Conservation (phyloP, 192 early-diverging fungal genomes). For the Coemansia sp. region DNA sequence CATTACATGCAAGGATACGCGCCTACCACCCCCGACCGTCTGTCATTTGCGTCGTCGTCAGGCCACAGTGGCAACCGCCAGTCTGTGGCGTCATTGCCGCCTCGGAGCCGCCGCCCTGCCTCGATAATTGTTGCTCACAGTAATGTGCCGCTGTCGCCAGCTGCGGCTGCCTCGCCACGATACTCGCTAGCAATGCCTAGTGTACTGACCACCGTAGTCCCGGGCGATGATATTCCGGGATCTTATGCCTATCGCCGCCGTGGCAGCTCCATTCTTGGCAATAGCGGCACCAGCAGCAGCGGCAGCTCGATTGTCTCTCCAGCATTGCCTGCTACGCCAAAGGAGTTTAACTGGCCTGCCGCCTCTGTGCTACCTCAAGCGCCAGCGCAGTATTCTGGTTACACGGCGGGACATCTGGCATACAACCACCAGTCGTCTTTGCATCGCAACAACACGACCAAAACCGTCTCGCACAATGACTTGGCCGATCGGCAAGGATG, state of each 20-base stretch:
- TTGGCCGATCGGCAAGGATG: slow-evolving; percentile 15
- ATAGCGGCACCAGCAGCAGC: slow-evolving; percentile 32
- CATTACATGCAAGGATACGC: slow-evolving; percentile 6
- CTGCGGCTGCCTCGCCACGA: slow-evolving; percentile 2
- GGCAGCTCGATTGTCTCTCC: slow-evolving; percentile 33
- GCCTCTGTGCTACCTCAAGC: background rate
- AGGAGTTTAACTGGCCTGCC: slow-evolving; percentile 1
- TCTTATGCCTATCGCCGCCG: slow-evolving; percentile 28
- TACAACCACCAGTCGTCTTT: slow-evolving; percentile 13
- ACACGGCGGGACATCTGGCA: background rate
- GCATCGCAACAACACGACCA: slow-evolving; percentile 38
- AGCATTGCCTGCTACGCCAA: slow-evolving; percentile 9
- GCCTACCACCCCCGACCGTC: background rate
- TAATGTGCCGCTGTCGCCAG: background rate
- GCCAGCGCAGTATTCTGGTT: background rate
- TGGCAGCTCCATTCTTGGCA: slow-evolving; percentile 14
- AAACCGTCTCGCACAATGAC: slow-evolving; percentile 47
- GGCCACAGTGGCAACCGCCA: slow-evolving; percentile 7
- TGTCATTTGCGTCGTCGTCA: slow-evolving; percentile 1
- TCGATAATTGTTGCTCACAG: background rate
- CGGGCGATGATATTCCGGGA: slow-evolving; percentile 10
- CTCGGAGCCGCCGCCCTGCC: slow-evolving; percentile 11
- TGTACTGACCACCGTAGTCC: background rate
- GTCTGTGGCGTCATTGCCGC: slow-evolving; percentile 12
- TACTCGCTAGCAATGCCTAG: slow-evolving; percentile 3